A percentile compares a stretch with the other conserved stretches of the same genome.
Evolutionary conservation across 352 stramenopile genomes (phyloP).

Genomic region (Phytophthora palmivora): DNA sequence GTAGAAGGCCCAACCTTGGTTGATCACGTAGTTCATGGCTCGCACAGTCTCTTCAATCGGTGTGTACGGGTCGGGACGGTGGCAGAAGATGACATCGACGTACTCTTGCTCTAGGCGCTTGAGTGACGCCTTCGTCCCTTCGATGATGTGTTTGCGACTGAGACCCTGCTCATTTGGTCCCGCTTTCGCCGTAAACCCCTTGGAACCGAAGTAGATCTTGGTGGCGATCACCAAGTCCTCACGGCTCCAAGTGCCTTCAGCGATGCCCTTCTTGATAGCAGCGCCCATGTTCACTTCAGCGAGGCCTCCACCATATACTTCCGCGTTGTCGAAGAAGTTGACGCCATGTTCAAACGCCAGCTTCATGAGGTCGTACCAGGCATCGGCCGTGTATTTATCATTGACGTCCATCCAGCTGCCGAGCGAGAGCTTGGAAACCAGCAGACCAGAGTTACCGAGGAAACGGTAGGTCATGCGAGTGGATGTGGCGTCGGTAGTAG

Average conservation of each 20-base stretch:
- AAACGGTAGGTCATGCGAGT: slow-evolving; percentile 40
- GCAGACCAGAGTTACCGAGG: slow-evolving; percentile 33
- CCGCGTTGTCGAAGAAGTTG: slow-evolving; percentile 61
- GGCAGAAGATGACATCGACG: slow-evolving; percentile 51
- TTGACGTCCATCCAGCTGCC: slow-evolving; percentile 37
- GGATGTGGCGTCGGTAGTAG: too few species aligned
- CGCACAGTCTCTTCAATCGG: slow-evolving; percentile 56
- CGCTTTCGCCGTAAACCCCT: slow-evolving; percentile 2
- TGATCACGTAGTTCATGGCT: slow-evolving; percentile 58
- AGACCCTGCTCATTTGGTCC: slow-evolving; percentile 42
- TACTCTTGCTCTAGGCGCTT: slow-evolving; percentile 39
- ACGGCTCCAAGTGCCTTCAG: slow-evolving; percentile 29
- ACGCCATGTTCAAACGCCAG: slow-evolving; percentile 41
- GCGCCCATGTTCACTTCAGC: slow-evolving; percentile 39
- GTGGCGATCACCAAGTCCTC: slow-evolving; percentile 59
- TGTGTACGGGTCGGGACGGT: slow-evolving; percentile 40
- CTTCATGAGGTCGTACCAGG: slow-evolving; percentile 34
- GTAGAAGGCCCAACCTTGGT: slow-evolving; percentile 50
- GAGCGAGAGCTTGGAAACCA: slow-evolving; percentile 35
- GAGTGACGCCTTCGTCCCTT: slow-evolving; percentile 50
- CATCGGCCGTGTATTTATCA: slow-evolving; percentile 27
- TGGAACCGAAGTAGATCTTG: slow-evolving; percentile 47
- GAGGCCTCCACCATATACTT: slow-evolving; percentile 36
- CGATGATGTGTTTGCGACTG: slow-evolving; percentile 57
- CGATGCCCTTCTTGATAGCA: slow-evolving; percentile 42